Base-by-base conservation (phyloP, 2,329 filamentous ascomycete genomes). In the Colletotrichum liaoningense region DNA sequence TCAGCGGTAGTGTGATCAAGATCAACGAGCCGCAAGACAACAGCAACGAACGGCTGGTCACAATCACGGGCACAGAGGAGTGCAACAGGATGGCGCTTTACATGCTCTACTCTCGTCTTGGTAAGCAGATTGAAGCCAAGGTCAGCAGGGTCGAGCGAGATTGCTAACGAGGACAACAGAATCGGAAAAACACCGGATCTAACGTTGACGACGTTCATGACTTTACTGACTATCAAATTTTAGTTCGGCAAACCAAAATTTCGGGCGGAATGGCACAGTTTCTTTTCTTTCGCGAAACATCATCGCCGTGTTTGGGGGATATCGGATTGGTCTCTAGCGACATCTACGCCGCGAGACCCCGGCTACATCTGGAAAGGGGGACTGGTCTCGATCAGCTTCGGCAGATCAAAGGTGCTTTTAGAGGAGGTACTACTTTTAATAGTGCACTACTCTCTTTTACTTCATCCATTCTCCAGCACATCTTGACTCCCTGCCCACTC, bases 51-150 rank as follows among this genome's bases (percentile, higher is more conserved):
- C 93, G 97, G 75, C 88, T 99, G 73, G 97, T 99, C 71, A 99
- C 97, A 19, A 97, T 99, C 78, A 98, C 97, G 2, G 97, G 97
- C 76, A 98, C 97, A 6, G 95, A 97, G 79, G 97, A 99, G 85
- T 98, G 95, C 88, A 99, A 99, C 86, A 94, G 98, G 80, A 98
- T 99, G 95, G 97, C 97, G n/a, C 86, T 99, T 69, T 99, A 98
- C 86, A 98, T 99, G 95, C 91, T 99, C 68, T 99, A 99, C 85
- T 97, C 95, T 73, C 92, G 97, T 88, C 93, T 99, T 83, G 97
- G 97, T 98, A 83, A 8, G 71, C 52, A 86, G 88, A 81, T 80
- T 78, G 83, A 78, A 66, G 49, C 30, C 2, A 57, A 57, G 9
- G 16, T 35, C n/a, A 16, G 12, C 35, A 66, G 35, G 16, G 7